Evolutionary conservation across 2,329 filamentous ascomycete species (phyloP), one percentile per base, ranked within the genome.

Genomic region (Talaromyces sp.): DNA sequence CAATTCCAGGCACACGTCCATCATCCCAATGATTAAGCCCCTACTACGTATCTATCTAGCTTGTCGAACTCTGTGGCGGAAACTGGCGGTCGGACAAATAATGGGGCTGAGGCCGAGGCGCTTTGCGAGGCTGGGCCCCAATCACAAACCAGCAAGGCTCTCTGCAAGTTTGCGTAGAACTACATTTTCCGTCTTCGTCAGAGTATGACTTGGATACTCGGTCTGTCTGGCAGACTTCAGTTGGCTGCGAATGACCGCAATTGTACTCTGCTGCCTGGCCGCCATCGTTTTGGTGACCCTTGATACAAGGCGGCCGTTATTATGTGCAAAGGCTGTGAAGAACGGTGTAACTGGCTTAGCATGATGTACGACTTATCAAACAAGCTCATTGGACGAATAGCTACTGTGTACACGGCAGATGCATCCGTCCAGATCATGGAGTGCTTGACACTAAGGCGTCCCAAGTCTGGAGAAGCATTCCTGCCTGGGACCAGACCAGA

Each of bases 381-480:
- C 48, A 35, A 48, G 33, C 35, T 19, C 35, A 52, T 52, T 52
- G 48, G 48, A 25, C 13, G 2, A 25, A 10, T 28, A 28, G 19
- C 13, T 48, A 48, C 21, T 52, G 25, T 28, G 48, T 39, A 39
- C 48, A 52, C 48, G 48, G 48, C 33, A 52, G 48, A 52, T 52
- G 48, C 39, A 22, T 33, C 28, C 35, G 48, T 36, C 48, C 39
- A 22, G 48, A 39, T 52, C 48, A 52, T 52, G 48, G 35, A 52
- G 48, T 52, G 33, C 48, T 52, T 52, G 48, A 52, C 48, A 39
- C 48, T 52, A 52, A 28, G 45, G 45, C 28, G 33, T 25, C 35
- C 36, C 31, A 39, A 52, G 48, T 52, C 48, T 52, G 48, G 48
- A 52, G 48, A 52, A 52, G 48, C 48, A 52, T 52, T 52, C 48